Conservation (phyloP, 176 grass and related monocot genomes). For the Paspalum vaginatum region DNA sequence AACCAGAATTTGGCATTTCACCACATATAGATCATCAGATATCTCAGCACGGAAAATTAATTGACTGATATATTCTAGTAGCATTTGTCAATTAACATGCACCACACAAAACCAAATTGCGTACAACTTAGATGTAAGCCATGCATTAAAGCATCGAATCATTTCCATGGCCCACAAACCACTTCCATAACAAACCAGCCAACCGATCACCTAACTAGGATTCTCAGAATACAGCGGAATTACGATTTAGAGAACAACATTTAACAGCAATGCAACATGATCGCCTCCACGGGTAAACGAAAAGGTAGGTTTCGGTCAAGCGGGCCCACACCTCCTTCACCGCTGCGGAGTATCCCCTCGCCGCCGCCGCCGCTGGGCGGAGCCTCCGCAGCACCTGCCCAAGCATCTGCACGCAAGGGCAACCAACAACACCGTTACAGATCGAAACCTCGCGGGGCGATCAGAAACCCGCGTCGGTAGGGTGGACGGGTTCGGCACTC, state of each 20-base stretch:
- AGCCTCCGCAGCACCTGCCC: slow-evolving; percentile 65
- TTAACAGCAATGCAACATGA: not conserved
- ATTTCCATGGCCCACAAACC: slow-evolving; percentile 12
- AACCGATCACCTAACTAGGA: not conserved
- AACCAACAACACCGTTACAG: slow-evolving; percentile 5
- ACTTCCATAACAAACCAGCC: slow-evolving; percentile 10
- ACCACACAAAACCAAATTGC: not conserved
- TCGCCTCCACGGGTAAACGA: not conserved
- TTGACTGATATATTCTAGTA: not conserved
- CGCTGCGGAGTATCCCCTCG: slow-evolving; percentile 56
- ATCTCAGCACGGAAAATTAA: not conserved
- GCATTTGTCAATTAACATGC: not conserved
- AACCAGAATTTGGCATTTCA: not conserved
- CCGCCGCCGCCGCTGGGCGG: slow-evolving; percentile 50
- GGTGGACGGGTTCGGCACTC: slow-evolving; percentile 27
- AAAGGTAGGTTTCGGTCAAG: slow-evolving; percentile 1
- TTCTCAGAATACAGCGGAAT: not conserved
- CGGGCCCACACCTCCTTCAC: slow-evolving; percentile 67
- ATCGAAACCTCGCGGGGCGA: slow-evolving; percentile 8
- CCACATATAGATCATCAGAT: not conserved
- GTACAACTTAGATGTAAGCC: not conserved
- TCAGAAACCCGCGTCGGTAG: not conserved
- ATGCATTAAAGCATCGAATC: slow-evolving; percentile 18
- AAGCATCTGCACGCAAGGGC: slow-evolving; percentile 55
- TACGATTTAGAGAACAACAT: not conserved